These are phyloP conservation scores for Capsicum chinense DNA, from an alignment of 257 asterid species.

Conservation along the genomic window DNA sequence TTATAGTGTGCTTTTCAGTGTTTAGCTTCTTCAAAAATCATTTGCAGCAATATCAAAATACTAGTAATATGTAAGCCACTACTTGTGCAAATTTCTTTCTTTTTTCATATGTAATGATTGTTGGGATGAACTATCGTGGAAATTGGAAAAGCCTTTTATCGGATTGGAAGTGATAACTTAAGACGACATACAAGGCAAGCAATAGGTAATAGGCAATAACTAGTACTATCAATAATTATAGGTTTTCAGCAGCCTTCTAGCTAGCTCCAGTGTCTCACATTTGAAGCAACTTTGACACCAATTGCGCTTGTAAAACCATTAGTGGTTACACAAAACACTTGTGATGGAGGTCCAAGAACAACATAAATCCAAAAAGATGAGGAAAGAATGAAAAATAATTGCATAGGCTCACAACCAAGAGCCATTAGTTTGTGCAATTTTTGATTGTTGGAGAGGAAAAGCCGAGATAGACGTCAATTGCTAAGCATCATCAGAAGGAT, in stretches of 20 bases:
- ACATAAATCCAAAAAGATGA: background rate
- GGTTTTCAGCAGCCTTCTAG: constrained; percentile 9
- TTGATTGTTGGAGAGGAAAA: background rate
- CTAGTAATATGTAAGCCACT: too few species aligned
- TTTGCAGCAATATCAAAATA: too few species aligned
- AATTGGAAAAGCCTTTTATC: too few species aligned
- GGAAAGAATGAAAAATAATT: background rate
- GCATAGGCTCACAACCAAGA: background rate
- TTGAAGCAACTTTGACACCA: background rate
- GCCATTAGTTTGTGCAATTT: background rate
- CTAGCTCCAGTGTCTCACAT: background rate
- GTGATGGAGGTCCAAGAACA: background rate
- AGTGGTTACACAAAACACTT: background rate
- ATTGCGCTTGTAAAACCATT: background rate
- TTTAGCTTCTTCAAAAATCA: too few species aligned
- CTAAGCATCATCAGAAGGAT: background rate
- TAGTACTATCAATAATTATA: background rate
- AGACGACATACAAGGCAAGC: background rate
- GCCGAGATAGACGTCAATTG: background rate
- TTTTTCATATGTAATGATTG: too few species aligned
- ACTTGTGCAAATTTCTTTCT: too few species aligned
- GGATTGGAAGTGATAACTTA: too few species aligned
- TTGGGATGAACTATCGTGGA: too few species aligned
- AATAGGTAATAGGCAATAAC: background rate
- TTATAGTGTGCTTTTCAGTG: too few species aligned